Evolutionary conservation across 1,139 yeast genomes (phyloP).

Genomic region (Geotrichum cucujoidarum): DNA sequence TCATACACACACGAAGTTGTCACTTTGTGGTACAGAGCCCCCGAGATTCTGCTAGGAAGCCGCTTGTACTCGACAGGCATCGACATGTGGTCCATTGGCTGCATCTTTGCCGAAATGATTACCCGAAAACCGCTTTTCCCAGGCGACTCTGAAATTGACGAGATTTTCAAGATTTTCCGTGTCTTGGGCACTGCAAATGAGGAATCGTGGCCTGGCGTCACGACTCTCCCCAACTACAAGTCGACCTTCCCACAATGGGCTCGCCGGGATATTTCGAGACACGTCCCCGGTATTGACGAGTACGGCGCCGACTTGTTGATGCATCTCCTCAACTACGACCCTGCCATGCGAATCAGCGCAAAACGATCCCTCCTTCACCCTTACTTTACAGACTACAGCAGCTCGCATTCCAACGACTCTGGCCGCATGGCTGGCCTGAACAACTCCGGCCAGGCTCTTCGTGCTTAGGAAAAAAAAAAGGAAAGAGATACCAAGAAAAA

Average conservation of each 20-base stretch:
- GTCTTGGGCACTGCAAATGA: slow-evolving; percentile 93
- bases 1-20: slow-evolving; percentile 98
- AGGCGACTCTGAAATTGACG: slow-evolving; percentile 97
- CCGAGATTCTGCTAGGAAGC: slow-evolving; percentile 92
- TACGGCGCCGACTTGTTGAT: slow-evolving; percentile 75
- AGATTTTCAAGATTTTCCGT: slow-evolving; percentile 90
- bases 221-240: slow-evolving; percentile 89
- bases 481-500: too few relatives aligned
- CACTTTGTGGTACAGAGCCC: slow-evolving; percentile 96
- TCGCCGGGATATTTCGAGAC: slow-evolving; percentile 61
- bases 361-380: slow-evolving; percentile 89
- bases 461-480: slow-evolving; percentile 2
- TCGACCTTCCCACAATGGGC: slow-evolving; percentile 95
- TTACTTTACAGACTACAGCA: slow-evolving; percentile 47
- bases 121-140: slow-evolving; percentile 93
- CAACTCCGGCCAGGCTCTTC: slow-evolving; percentile 4
- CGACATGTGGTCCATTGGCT: slow-evolving; percentile 98
- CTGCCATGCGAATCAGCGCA: slow-evolving; percentile 90
- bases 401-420: neutral
- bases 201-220: slow-evolving; percentile 94
- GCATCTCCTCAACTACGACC: slow-evolving; percentile 82
- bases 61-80: slow-evolving; percentile 97
- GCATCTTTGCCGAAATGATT: slow-evolving; percentile 98
- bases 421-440: slow-evolving; percentile 2
- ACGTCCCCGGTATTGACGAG: slow-evolving; percentile 72